These are phyloP conservation scores for Corymbia maculata DNA, from an alignment of 345 rosid species.

Conservation along the genomic window DNA sequence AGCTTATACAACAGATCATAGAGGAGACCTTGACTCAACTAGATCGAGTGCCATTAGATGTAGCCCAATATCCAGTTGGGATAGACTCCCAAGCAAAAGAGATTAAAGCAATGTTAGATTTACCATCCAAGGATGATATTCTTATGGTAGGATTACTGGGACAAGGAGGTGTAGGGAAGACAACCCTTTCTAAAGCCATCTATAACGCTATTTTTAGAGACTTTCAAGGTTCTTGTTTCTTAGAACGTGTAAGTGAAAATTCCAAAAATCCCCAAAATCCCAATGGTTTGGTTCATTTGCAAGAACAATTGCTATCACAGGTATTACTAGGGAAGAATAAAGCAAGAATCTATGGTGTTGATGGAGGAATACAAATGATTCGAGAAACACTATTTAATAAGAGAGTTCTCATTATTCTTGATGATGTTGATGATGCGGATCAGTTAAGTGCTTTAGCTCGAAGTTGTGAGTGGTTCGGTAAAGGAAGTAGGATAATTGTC, in stretches of 20 bases:
- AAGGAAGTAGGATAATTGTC: background rate
- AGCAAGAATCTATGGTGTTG: rapidly evolving
- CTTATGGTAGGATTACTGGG: background rate
- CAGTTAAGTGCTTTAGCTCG: background rate
- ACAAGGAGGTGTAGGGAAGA: background rate
- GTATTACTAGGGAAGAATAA: background rate
- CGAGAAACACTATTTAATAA: background rate
- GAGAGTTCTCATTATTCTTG: background rate
- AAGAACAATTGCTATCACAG: background rate
- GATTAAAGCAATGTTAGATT: background rate
- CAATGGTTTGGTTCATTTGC: background rate
- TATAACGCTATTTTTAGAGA: background rate
- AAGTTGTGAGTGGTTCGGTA: rapidly evolving
- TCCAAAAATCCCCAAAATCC: rapidly evolving
- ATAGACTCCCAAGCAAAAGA: background rate
- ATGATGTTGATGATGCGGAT: rapidly evolving
- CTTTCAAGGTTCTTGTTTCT: background rate
- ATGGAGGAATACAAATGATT: background rate
- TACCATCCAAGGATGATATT: background rate
- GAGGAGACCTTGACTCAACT: background rate
- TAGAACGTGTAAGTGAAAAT: background rate
- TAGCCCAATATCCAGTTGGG: background rate
- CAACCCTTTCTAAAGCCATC: background rate
- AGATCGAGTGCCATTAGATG: rapidly evolving
- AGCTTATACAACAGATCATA: background rate